Percentiles rank a stretch among this genome's conserved stretches.
These are phyloP conservation scores for Acer yangbiense DNA, from an alignment of 345 rosid species.

Conservation along the genomic window DNA sequence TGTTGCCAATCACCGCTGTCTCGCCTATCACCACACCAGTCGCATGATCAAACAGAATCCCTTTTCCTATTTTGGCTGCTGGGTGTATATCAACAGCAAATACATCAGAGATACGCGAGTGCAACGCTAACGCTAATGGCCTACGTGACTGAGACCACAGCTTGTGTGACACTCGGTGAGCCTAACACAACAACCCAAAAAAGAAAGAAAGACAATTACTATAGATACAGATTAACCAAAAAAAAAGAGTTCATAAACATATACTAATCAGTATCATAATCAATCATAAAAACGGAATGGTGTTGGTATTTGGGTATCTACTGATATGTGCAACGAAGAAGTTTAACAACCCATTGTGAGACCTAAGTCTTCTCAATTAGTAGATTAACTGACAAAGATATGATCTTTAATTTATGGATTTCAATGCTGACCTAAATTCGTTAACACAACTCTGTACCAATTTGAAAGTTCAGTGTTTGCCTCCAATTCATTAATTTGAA, in stretches of 20 bases:
- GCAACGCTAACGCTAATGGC: slow-evolving; percentile 88
- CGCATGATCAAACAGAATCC: slow-evolving; percentile 86
- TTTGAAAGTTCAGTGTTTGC: neutral
- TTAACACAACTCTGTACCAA: neutral
- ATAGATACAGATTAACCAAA: too few species aligned
- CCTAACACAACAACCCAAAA: slow-evolving; percentile 40
- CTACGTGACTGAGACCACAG: slow-evolving; percentile 74
- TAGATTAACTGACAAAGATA: neutral
- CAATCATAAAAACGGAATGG: too few species aligned
- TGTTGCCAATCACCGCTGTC: slow-evolving; percentile 89
- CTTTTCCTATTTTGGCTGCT: slow-evolving; percentile 89
- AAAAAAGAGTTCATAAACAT: too few species aligned
- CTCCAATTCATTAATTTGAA: neutral
- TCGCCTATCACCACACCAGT: slow-evolving; percentile 93
- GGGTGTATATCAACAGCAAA: slow-evolving; percentile 97
- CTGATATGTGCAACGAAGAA: too few species aligned
- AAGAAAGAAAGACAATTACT: neutral
- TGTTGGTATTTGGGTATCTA: too few species aligned
- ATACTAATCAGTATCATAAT: too few species aligned
- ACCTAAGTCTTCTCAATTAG: neutral
- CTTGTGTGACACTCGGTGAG: slow-evolving; percentile 90
- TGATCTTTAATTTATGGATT: neutral
- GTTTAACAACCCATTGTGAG: neutral
- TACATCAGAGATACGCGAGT: slow-evolving; percentile 90
- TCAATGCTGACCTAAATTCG: neutral